phyloP scores from a whole-genome alignment of 1,139 yeast species.

The Magnusiomyces suaveolens region DNA sequence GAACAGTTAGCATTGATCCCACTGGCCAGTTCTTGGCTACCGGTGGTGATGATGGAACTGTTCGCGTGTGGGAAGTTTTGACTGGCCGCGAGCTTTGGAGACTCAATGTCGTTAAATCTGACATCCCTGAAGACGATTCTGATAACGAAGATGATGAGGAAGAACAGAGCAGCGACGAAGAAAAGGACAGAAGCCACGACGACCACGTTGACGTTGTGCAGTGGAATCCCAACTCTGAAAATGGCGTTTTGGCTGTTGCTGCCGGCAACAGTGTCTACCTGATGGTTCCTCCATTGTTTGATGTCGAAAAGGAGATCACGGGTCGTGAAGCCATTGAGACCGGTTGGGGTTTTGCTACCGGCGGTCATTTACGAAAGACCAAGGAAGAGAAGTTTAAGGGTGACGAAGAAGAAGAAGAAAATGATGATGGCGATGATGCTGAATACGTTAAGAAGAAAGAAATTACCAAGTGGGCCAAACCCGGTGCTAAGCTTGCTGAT shows the following conservation, averaged over 20 bases:
- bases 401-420: slow-evolving; percentile 27
- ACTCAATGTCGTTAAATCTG: slow-evolving; percentile 38
- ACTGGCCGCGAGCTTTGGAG: slow-evolving; percentile 90
- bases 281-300: slow-evolving; percentile 83
- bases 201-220: slow-evolving; percentile 75
- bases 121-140: slow-evolving; percentile 11
- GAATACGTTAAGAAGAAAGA: slow-evolving; percentile 43
- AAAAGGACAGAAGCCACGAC: slow-evolving; percentile 30
- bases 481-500: slow-evolving; percentile 50
- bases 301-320: slow-evolving; percentile 73
- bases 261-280: slow-evolving; percentile 75
- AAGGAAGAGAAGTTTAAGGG: slow-evolving; percentile 21
- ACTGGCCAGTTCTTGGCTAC: slow-evolving; percentile 93
- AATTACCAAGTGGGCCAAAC: slow-evolving; percentile 79
- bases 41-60: slow-evolving; percentile 93
- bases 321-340: slow-evolving; percentile 73
- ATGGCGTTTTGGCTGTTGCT: slow-evolving; percentile 72
- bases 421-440: slow-evolving; percentile 26
- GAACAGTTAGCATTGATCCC: slow-evolving; percentile 78
- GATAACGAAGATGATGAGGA: slow-evolving; percentile 63
- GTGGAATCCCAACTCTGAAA: slow-evolving; percentile 75
- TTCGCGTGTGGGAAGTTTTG: slow-evolving; percentile 90
- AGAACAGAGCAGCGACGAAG: slow-evolving; percentile 61
- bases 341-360: slow-evolving; percentile 77
- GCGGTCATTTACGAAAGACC: slow-evolving; percentile 38